Percentiles rank a stretch among this genome's conserved stretches.
phyloP scores from a whole-genome alignment of 2,329 filamentous ascomycete species.

The Colletotrichum abscissum region DNA sequence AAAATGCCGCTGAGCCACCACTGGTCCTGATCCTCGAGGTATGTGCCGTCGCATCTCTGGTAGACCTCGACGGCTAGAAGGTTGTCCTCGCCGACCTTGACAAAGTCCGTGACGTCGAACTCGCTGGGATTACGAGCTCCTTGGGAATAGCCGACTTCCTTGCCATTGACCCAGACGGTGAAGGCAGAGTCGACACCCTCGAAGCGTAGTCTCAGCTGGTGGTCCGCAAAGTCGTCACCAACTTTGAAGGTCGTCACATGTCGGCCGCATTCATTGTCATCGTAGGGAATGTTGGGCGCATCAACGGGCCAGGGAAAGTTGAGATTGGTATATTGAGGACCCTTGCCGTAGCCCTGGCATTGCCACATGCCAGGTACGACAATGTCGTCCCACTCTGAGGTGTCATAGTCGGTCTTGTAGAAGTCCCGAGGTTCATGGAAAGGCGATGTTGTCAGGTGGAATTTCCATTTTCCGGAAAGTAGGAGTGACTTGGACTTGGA shows the following conservation, averaged over 20 bases:
- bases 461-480: slow-evolving; percentile 67
- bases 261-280: slow-evolving; percentile 74
- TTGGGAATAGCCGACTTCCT: slow-evolving; percentile 76
- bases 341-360: slow-evolving; percentile 71
- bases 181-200: slow-evolving; percentile 81
- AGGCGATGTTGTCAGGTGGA: slow-evolving; percentile 59
- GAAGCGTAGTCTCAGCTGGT: slow-evolving; percentile 75
- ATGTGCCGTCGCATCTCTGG: slow-evolving; percentile 77
- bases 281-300: slow-evolving; percentile 71
- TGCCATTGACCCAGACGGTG: slow-evolving; percentile 77
- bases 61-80: slow-evolving; percentile 75
- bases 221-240: slow-evolving; percentile 54
- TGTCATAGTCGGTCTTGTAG: slow-evolving; percentile 48
- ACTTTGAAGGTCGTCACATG: slow-evolving; percentile 70
- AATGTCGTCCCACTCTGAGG: slow-evolving; percentile 60
- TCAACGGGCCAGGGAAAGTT: slow-evolving; percentile 75
- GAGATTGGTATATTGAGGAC: slow-evolving; percentile 78
- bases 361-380: slow-evolving; percentile 78
- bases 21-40: slow-evolving; percentile 78
- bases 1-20: slow-evolving; percentile 79
- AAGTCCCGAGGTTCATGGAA: slow-evolving; percentile 57
- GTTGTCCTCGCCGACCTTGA: slow-evolving; percentile 61
- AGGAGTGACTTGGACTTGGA: slow-evolving; percentile 51
- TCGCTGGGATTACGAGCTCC: slow-evolving; percentile 79
- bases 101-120: slow-evolving; percentile 72